Conservation (phyloP, 2,329 filamentous ascomycete species). For the Cytospora chrysosperma region DNA sequence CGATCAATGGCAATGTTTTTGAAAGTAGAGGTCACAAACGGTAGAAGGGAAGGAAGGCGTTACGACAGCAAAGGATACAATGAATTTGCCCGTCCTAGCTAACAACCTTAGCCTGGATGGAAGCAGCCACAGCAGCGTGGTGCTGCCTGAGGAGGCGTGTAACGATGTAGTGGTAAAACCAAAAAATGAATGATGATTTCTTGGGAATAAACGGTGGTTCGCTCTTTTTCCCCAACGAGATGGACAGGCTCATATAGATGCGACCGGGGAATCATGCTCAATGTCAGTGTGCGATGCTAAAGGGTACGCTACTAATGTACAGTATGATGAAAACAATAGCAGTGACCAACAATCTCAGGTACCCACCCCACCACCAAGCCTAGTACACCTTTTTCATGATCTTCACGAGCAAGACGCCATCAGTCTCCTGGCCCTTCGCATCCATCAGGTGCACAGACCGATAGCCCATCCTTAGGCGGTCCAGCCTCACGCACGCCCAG, state of each 20-base stretch:
- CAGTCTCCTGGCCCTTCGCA: constrained; percentile 61
- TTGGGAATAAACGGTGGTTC: not conserved
- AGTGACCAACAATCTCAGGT: not conserved
- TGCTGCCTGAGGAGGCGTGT: not conserved
- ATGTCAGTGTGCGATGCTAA: not conserved
- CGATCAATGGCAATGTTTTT: not conserved
- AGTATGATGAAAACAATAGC: not conserved
- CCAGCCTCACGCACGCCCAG: constrained; percentile 86
- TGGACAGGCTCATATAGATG: not conserved
- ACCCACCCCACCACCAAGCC: not conserved
- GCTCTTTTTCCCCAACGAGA: not conserved
- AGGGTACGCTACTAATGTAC: not conserved
- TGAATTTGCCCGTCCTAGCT: not conserved
- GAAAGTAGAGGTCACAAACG: not conserved
- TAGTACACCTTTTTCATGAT: constrained; percentile 59
- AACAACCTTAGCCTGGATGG: not conserved
- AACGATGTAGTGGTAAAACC: not conserved
- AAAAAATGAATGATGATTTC: not conserved
- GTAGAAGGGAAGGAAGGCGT: not conserved
- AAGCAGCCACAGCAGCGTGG: not conserved
- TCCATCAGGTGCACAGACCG: constrained; percentile 77
- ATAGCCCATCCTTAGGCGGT: constrained; percentile 73
- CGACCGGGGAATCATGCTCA: not conserved
- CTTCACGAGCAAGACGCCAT: constrained; percentile 71
- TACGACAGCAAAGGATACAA: not conserved